Conservation (phyloP, 2,329 filamentous ascomycete genomes). For the Taxawa tesnikishii region DNA sequence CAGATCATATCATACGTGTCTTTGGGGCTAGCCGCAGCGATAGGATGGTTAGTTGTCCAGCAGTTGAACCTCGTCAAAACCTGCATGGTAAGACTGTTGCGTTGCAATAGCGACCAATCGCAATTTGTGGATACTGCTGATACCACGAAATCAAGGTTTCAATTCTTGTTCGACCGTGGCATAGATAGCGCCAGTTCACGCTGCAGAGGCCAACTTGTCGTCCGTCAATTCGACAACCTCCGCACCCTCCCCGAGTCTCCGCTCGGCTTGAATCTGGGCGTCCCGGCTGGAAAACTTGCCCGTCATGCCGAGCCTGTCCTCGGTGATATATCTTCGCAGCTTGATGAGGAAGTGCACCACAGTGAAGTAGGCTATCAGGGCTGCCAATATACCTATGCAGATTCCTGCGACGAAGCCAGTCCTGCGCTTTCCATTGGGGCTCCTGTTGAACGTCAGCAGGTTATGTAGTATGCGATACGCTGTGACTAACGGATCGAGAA, state of each 20-base stretch:
- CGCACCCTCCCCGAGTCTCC: not conserved
- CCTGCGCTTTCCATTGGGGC: slow-evolving; percentile 19
- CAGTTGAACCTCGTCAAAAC: no score
- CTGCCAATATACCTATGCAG: slow-evolving; percentile 37
- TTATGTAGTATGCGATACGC: not conserved
- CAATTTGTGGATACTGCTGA: no score
- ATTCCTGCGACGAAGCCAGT: slow-evolving; percentile 50
- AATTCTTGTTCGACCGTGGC: no score
- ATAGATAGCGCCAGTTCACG: no score
- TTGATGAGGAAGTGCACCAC: slow-evolving; percentile 27
- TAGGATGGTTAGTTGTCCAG: no score
- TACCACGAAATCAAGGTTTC: no score
- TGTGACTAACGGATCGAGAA: slow-evolving; percentile 55
- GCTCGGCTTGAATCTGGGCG: not conserved
- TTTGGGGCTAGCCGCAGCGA: no score
- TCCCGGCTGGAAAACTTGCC: slow-evolving; percentile 23
- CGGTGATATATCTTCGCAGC: slow-evolving; percentile 28
- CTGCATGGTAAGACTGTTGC: no score
- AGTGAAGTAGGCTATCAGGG: slow-evolving; percentile 25
- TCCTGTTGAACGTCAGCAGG: not conserved
- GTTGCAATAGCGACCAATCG: no score
- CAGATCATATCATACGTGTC: no score
- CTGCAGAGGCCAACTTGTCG: no score
- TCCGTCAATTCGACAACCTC: no score
- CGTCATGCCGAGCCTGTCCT: slow-evolving; percentile 27